Evolutionary conservation across 192 early-diverging fungal genomes (phyloP).

Genomic region (Podochytrium sp.): DNA sequence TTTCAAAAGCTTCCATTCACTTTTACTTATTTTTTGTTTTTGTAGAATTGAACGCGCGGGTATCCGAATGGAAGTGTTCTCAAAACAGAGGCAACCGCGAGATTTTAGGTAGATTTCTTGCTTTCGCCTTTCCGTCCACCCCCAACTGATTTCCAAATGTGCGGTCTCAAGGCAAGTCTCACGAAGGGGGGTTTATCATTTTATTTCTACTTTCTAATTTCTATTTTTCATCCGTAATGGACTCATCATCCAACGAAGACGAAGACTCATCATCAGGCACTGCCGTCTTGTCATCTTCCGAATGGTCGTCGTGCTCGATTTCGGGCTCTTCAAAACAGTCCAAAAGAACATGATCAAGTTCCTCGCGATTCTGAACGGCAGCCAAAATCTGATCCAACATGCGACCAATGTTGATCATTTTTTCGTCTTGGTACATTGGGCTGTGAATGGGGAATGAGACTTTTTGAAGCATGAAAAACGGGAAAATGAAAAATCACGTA

Average conservation of each 20-base stretch:
- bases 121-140: background rate
- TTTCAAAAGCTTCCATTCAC: too few relatives aligned
- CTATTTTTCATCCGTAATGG: too few relatives aligned
- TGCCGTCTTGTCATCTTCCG: background rate
- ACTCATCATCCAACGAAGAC: too few relatives aligned
- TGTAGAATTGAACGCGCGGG: background rate
- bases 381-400: background rate
- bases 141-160: background rate
- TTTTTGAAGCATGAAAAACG: background rate
- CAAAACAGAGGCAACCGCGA: background rate
- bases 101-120: background rate
- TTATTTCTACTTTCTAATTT: too few relatives aligned
- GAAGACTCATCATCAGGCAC: background rate
- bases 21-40: too few relatives aligned
- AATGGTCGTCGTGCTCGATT: background rate
- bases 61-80: constrained; percentile 9
- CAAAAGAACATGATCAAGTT: background rate
- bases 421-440: background rate
- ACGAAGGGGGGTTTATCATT: too few relatives aligned
- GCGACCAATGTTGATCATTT: background rate
- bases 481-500: background rate
- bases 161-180: too few relatives aligned
- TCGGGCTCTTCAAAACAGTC: background rate
- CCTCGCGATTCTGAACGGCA: background rate
- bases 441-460: background rate